phyloP scores from a whole-genome alignment of 345 rosid species.

The Pseudoturritis turrita region DNA sequence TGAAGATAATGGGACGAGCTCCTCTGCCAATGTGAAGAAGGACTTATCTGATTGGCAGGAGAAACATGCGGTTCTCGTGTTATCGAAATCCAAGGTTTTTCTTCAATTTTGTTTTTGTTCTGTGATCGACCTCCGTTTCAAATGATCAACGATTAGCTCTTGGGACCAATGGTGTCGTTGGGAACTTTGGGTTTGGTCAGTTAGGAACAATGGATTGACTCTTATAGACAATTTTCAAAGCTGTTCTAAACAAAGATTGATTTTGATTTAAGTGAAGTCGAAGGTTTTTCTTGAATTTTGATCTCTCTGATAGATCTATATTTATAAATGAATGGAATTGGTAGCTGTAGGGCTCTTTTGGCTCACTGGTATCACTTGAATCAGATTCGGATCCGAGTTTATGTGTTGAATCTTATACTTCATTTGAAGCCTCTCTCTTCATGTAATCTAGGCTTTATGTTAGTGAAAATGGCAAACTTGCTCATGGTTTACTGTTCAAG shows the following conservation, averaged over 20 bases:
- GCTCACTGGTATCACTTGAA: not conserved
- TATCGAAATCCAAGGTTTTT: conserved; percentile 65
- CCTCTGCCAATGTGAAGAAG: conserved; percentile 40
- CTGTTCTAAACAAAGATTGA: too few species aligned
- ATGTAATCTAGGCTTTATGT: not conserved
- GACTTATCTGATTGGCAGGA: conserved; percentile 89
- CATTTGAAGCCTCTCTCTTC: not conserved
- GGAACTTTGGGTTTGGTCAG: too few species aligned
- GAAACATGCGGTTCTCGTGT: conserved; percentile 60
- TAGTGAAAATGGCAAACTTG: not conserved
- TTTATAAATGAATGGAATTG: not conserved
- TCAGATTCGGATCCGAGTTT: not conserved
- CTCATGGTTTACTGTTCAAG: not conserved
- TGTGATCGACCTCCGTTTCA: not conserved
- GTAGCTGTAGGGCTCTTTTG: not conserved
- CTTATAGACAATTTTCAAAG: too few species aligned
- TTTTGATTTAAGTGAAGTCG: too few species aligned
- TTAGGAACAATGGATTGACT: too few species aligned
- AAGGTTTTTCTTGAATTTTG: not conserved
- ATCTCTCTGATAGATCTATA: not conserved
- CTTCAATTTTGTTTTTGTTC: not conserved
- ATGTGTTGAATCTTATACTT: not conserved
- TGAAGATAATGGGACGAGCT: conserved; percentile 31
- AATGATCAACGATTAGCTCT: not conserved
- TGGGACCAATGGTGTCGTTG: not conserved